Evolutionary conservation across 139 green algal species (phyloP).

Genomic region (Chlorella sorokiniana): DNA sequence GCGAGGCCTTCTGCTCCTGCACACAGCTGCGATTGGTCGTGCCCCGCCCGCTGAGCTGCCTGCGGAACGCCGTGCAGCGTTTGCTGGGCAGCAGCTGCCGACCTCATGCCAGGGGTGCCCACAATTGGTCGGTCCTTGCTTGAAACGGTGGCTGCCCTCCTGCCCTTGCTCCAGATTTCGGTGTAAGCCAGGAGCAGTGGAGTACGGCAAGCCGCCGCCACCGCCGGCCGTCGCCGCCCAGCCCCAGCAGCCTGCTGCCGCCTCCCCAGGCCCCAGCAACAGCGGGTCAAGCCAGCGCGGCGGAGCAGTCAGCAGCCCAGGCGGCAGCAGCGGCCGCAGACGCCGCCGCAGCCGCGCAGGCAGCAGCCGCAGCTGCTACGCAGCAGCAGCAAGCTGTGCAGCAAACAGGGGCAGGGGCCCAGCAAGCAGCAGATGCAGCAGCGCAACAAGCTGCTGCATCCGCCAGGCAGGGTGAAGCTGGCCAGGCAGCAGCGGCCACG

Average conservation of each 20-base stretch:
- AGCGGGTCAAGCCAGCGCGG: background rate
- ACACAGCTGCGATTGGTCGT: too few relatives aligned
- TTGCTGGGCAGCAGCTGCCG: too few relatives aligned
- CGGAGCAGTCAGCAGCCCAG: background rate
- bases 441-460: background rate
- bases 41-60: too few relatives aligned
- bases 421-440: background rate
- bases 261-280: background rate
- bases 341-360: slow-evolving; percentile 5
- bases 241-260: background rate
- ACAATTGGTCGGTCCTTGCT: too few relatives aligned
- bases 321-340: background rate
- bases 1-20: slow-evolving; percentile 1
- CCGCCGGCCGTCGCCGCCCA: background rate
- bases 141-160: too few relatives aligned
- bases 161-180: slow-evolving; percentile 16
- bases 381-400: slow-evolving; percentile 4
- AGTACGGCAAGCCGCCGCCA: slow-evolving; percentile 11
- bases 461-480: background rate
- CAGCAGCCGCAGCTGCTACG: background rate
- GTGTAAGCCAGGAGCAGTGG: slow-evolving; percentile 11
- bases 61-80: too few relatives aligned
- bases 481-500: background rate
- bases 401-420: background rate
- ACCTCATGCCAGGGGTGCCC: too few relatives aligned